Conservation (phyloP, 208 protist genomes). For the Crithidia acanthocephali region DNA sequence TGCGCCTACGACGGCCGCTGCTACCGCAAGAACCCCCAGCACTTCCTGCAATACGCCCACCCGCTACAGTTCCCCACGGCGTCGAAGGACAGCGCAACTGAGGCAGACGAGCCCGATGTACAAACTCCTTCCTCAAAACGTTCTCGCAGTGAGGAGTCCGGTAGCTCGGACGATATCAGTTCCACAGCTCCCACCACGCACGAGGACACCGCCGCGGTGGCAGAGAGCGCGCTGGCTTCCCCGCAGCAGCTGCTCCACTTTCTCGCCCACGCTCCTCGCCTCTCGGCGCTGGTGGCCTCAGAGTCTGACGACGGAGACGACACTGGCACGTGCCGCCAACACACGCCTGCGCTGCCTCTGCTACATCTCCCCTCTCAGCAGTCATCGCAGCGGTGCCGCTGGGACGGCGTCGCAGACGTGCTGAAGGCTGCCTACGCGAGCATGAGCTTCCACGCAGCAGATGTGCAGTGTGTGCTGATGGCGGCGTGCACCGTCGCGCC, state of each 20-base stretch:
- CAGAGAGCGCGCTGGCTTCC: conserved; percentile 5
- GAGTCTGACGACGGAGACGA: background rate
- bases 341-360: background rate
- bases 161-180: background rate
- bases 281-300: background rate
- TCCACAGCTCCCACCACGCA: background rate
- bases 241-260: conserved; percentile 6
- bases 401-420: conserved; percentile 3
- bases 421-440: conserved; percentile 17
- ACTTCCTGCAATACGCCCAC: conserved; percentile 37
- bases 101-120: background rate
- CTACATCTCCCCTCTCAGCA: background rate
- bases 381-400: background rate
- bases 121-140: background rate
- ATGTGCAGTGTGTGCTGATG: conserved; percentile 38
- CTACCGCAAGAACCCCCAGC: conserved; percentile 47
- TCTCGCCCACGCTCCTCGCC: conserved; percentile 5
- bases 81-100: background rate
- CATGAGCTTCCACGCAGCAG: conserved; percentile 24
- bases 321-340: background rate
- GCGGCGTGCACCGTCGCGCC: conserved; percentile 21
- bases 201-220: background rate
- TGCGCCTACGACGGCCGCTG: conserved; percentile 45
- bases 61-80: conserved; percentile 30
- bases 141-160: background rate